Evolutionary conservation across 208 protist species (phyloP).

Genomic region (Porcisia hertigi): DNA sequence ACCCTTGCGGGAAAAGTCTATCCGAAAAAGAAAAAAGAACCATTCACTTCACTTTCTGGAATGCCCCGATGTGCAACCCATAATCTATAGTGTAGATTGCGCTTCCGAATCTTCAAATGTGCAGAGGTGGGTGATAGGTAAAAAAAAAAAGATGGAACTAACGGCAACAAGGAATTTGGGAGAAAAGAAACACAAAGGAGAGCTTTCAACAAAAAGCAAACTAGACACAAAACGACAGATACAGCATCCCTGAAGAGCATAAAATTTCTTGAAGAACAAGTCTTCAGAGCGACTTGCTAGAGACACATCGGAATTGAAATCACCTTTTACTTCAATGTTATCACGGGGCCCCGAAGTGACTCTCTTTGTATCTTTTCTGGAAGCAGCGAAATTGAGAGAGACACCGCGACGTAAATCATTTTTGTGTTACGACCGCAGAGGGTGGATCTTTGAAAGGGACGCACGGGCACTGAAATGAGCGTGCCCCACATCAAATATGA

Average conservation of each 20-base stretch:
- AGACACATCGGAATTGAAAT: constrained; percentile 5
- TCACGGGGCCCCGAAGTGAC: not conserved
- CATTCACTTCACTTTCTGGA: not conserved
- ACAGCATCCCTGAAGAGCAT: not conserved
- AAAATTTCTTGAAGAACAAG: not conserved
- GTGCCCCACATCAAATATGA: not conserved
- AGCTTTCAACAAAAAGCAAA: constrained; percentile 11
- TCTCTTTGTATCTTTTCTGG: not conserved
- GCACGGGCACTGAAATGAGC: not conserved
- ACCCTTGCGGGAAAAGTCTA: constrained; percentile 36
- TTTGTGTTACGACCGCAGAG: not conserved
- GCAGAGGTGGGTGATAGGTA: not conserved
- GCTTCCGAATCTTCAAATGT: not conserved
- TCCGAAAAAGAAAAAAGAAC: constrained; percentile 7
- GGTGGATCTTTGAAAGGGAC: no score
- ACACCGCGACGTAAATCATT: not conserved
- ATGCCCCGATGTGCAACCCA: not conserved
- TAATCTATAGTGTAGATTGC: constrained; percentile 19
- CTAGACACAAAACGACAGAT: not conserved
- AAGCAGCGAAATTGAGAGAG: not conserved
- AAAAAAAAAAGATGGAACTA: not conserved
- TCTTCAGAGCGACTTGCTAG: not conserved
- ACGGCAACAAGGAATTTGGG: not conserved
- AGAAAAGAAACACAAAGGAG: constrained; percentile 6
- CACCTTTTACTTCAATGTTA: not conserved